Evolutionary conservation across 2,329 filamentous ascomycete species (phyloP).

Genomic region (Neofusicoccum laricinum): DNA sequence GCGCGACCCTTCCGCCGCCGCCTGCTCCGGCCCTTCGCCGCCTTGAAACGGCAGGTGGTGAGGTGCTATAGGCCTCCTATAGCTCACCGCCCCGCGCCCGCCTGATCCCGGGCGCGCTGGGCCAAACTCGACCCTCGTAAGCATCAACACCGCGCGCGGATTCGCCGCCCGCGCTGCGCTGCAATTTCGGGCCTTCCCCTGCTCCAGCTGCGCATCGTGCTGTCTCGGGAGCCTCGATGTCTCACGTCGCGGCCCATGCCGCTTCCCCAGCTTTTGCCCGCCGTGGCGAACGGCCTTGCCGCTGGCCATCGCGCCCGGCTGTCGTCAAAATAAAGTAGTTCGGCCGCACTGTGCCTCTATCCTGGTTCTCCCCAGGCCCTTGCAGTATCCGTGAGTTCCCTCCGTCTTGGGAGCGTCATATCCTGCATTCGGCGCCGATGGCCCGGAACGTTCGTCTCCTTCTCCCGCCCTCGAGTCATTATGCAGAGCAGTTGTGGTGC

Average conservation of each 20-base stretch:
- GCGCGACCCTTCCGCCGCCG: background rate
- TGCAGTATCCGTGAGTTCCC: background rate
- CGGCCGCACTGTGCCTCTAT: background rate
- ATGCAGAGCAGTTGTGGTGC: background rate
- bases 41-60: background rate
- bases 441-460: background rate
- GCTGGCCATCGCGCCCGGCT: background rate
- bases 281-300: background rate
- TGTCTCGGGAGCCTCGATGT: background rate
- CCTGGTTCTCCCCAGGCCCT: background rate
- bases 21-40: background rate
- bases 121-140: background rate
- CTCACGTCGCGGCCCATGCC: background rate
- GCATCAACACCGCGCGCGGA: background rate
- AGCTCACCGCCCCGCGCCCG: background rate
- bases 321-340: conserved; percentile 9
- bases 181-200: conserved; percentile 1
- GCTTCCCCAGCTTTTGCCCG: background rate
- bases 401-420: background rate
- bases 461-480: background rate
- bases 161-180: background rate
- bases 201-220: background rate
- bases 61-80: background rate
- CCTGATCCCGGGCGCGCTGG: background rate
- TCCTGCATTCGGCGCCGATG: background rate